Evolutionary conservation across 2,329 filamentous ascomycete species (phyloP), one percentile per base, ranked within the genome.

Genomic region (Colletotrichum noveboracense): DNA sequence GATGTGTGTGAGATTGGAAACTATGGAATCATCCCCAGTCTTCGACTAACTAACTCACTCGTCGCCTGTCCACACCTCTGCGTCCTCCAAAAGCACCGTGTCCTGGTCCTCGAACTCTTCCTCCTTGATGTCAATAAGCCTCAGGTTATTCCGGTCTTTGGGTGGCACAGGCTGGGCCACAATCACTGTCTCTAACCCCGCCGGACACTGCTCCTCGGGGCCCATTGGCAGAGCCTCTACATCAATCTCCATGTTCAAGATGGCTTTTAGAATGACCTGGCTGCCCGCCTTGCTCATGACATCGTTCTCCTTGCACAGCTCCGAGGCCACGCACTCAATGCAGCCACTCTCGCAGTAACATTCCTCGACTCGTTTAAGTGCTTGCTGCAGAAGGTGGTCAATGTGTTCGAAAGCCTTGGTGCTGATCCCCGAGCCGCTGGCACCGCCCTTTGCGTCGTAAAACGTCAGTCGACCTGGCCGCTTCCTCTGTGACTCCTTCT

Each of bases 391-490:
- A 38, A 98, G 86, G 38, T 94, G 83, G 80, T 98, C 95, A 24
- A 98, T 89, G 81, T 98, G 97, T 80, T 98, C 96, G 80, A 98
- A 98, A 0, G 96, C 96, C 82, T 98, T 98, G 52, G 94, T 94
- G 77, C 94, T 95, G 79, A 98, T 97, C 0, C 97, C 97, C 0
- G 92, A 94, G 0, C 96, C 96, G 58, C 91, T 91, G 0, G 94
- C 90, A 0, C 96, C 96, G 9, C 97, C 97, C 84, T 98, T 98
- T 4, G 95, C 94, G 82, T 98, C 97, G 84, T 98, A 99, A 81
- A 99, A 98, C 0, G 95, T 98, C 64, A 99, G 85, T 1, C 97
- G 88, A 0, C 96, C 97, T 0, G 96, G 97, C 6, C 97, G 90
- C 85, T 98, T 98, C 34, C 96, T 90, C 32, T 87, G 86, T 1